A percentile compares a stretch with the other conserved stretches of the same genome.
Evolutionary conservation across 441 rosid species (phyloP).

Genomic region (Cnidoscolus chayamansa): DNA sequence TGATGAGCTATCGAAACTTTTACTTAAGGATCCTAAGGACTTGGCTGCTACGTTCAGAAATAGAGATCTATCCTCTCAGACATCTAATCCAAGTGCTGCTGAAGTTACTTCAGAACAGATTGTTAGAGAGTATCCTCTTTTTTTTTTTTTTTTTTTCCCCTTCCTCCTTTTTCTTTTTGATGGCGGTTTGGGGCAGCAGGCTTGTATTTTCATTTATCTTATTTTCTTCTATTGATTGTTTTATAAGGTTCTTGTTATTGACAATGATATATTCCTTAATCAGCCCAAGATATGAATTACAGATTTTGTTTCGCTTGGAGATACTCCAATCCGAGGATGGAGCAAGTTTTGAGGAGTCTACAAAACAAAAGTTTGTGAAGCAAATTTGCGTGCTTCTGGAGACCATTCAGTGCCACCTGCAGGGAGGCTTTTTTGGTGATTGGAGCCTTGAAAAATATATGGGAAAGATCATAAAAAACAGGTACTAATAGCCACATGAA

Average conservation of each 20-base stretch:
- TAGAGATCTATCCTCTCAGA: constrained; percentile 32
- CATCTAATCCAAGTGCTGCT: constrained; percentile 31
- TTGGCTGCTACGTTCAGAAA: constrained; percentile 45
- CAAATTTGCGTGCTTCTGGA: constrained; percentile 75
- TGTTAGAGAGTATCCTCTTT: constrained; percentile 79
- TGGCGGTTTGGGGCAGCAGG: background rate
- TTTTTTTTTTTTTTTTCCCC: constrained; percentile 4
- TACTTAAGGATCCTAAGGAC: constrained; percentile 75
- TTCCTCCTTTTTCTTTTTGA: background rate
- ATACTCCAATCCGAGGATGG: constrained; percentile 69
- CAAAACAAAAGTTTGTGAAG: constrained; percentile 67
- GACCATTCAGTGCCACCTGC: constrained; percentile 68
- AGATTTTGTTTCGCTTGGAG: constrained; percentile 91
- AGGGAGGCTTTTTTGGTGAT: constrained; percentile 87
- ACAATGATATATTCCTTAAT: constrained; percentile 45
- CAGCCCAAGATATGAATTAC: constrained; percentile 69
- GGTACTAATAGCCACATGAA: constrained; percentile 36
- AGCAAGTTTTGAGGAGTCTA: constrained; percentile 41
- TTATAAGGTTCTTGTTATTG: constrained; percentile 10
- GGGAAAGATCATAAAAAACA: constrained; percentile 58
- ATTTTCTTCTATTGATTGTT: constrained; percentile 17
- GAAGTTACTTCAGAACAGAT: constrained; percentile 38
- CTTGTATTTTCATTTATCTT: background rate
- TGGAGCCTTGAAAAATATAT: constrained; percentile 87
- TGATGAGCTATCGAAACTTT: constrained; percentile 49